Base-by-base conservation (phyloP, 371 early-diverging fungal genomes). In the Circinella umbellata region DNA sequence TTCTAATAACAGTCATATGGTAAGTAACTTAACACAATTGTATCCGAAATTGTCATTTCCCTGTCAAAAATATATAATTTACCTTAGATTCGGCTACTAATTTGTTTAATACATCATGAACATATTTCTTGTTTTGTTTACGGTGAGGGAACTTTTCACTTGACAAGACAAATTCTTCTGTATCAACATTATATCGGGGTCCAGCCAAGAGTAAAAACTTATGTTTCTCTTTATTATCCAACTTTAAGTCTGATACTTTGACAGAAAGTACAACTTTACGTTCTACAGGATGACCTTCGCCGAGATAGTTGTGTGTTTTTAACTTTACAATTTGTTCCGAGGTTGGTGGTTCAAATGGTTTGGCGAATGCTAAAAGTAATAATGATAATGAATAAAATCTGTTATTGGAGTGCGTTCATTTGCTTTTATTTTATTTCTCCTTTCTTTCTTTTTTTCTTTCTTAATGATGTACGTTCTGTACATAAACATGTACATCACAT, bases 81-180 rank as follows among this genome's bases (percentile, higher is more conserved):
- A 84, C 88, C 82, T 86, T 89, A 53, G 89, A 79, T 65, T 90
- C 88, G 34, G 75, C 70, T 39, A 91, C 73, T 42, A 91, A 68
- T 62, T 76, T 77, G 62, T 87, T 80, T 57, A 91, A 75, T 35
- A 80, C 74, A 68, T 91, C 91, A n/a, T 81, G 76, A 69, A 89
- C 72, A 73, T 83, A 89, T 68, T 85, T 86, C 73, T 89, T 88
- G 80, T 91, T 91, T 69, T 91, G 90, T 18, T 86, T 86, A n/a
- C 82, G 81, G 39, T 88, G 80, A 69, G 85, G 84, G 64, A 89
- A 90, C 73, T 82, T 83, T 54, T 90, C 90, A 46, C 88, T 83
- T 34, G 90, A 87, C 72, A 91, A 79, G 70, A 83, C 83, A 67
- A 89, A 69, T 69, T 82, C 78, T 6, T 79, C 79, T 17, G 81